Evolutionary conservation across 352 stramenopile genomes (phyloP).

Genomic region (Phytophthora crassamura): DNA sequence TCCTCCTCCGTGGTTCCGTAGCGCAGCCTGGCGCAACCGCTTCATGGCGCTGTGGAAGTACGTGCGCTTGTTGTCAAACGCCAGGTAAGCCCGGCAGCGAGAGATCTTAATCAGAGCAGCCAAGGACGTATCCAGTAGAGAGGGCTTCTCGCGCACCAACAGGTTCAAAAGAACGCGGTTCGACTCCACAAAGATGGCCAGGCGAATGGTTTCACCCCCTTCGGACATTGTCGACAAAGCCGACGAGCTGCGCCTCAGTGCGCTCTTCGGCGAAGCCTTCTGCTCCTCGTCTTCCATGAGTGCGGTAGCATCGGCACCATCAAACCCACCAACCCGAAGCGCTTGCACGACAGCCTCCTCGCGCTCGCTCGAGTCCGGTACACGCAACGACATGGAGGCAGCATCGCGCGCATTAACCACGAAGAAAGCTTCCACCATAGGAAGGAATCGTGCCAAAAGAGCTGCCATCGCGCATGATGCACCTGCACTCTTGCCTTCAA

Average conservation of each 20-base stretch:
- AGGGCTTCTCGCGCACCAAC: slow-evolving; percentile 96
- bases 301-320: slow-evolving; percentile 40
- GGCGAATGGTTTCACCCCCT: slow-evolving; percentile 67
- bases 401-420: slow-evolving; percentile 95
- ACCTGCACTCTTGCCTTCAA: slow-evolving; percentile 88
- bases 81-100: slow-evolving; percentile 94
- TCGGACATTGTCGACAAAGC: slow-evolving; percentile 54
- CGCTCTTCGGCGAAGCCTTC: slow-evolving; percentile 33
- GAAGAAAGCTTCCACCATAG: slow-evolving; percentile 99
- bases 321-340: slow-evolving; percentile 70
- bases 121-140: slow-evolving; percentile 96
- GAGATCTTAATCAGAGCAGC: slow-evolving; percentile 96
- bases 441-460: slow-evolving; percentile 97
- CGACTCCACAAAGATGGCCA: slow-evolving; percentile 94
- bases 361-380: slow-evolving; percentile 76
- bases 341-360: slow-evolving; percentile 84
- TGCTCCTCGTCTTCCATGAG: slow-evolving; percentile 36
- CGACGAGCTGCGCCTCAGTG: slow-evolving; percentile 49
- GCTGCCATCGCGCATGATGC: slow-evolving; percentile 92
- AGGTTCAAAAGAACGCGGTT: slow-evolving; percentile 98
- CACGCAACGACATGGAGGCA: slow-evolving; percentile 73
- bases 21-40: slow-evolving; percentile 84
- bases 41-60: slow-evolving; percentile 98
- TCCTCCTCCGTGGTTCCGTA: slow-evolving; percentile 91
- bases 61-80: slow-evolving; percentile 99